A percentile compares a stretch with the other conserved stretches of the same genome.
phyloP scores from a whole-genome alignment of 2,329 filamentous ascomycete species.

The Paraphoma chrysanthemicola region DNA sequence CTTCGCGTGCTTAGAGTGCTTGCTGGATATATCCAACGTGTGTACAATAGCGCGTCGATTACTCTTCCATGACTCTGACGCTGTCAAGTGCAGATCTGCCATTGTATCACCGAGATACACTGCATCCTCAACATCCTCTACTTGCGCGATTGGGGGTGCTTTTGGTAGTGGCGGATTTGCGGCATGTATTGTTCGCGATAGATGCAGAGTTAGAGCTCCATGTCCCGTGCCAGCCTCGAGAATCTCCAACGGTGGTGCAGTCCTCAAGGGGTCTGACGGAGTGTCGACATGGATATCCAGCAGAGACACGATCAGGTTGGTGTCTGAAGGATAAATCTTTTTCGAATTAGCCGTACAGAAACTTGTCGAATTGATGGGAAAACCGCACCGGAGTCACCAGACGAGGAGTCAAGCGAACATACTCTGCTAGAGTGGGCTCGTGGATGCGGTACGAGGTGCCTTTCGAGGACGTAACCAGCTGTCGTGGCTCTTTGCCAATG shows the following conservation, averaged over 20 bases:
- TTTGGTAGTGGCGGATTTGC: constrained; percentile 66
- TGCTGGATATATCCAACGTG: constrained; percentile 70
- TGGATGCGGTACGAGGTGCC: constrained; percentile 63
- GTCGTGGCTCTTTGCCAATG: constrained; percentile 68
- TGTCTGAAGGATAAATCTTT: constrained; percentile 77
- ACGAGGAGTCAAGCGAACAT: constrained; percentile 71
- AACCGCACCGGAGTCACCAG: constrained; percentile 74
- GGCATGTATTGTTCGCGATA: constrained; percentile 77
- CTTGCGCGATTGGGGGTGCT: constrained; percentile 9
- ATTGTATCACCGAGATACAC: constrained; percentile 42
- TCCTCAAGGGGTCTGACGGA: constrained; percentile 40
- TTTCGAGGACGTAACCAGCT: constrained; percentile 64
- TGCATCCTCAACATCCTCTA: constrained; percentile 36
- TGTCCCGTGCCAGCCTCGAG: constrained; percentile 88
- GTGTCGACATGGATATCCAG: constrained; percentile 72
- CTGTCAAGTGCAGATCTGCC: constrained; percentile 37
- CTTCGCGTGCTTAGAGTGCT: constrained; percentile 70
- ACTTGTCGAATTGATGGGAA: not conserved
- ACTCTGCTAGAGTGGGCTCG: constrained; percentile 74
- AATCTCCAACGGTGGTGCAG: constrained; percentile 67
- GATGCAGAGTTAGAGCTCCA: constrained; percentile 76
- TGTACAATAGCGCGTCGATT: constrained; percentile 74
- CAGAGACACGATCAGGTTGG: constrained; percentile 75
- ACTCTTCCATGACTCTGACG: constrained; percentile 46
- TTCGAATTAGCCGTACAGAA: constrained; percentile 6